These are phyloP conservation scores for Trichodelitschia bisporula DNA, from an alignment of 495 filamentous ascomycete genomes.

Conservation along the genomic window DNA sequence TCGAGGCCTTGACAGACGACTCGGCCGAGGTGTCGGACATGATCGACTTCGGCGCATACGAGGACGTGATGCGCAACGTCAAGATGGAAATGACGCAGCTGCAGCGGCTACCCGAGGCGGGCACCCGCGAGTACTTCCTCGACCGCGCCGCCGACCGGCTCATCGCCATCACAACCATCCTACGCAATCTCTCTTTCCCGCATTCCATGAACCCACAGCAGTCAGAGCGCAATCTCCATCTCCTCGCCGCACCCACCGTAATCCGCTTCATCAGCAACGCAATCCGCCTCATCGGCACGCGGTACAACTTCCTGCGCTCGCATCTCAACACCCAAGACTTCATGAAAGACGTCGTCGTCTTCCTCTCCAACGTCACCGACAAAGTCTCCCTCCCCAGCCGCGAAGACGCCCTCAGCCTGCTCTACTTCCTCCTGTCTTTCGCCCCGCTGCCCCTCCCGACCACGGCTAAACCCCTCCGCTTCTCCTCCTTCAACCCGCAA, in stretches of 20 bases:
- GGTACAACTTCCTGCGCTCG: conserved; percentile 61
- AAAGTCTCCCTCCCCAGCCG: conserved; percentile 59
- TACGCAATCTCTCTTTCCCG: conserved; percentile 77
- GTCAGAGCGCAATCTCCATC: no score
- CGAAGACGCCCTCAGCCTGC: conserved; percentile 65
- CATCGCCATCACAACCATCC: conserved; percentile 73
- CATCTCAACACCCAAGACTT: conserved; percentile 72
- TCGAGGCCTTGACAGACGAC: conserved; percentile 55
- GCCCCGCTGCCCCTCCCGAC: conserved; percentile 44
- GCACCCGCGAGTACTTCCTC: conserved; percentile 54
- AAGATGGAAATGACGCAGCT: conserved; percentile 43
- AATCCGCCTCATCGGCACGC: conserved; percentile 70
- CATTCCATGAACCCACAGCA: conserved; percentile 43
- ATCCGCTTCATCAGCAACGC: conserved; percentile 57
- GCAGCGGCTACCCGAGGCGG: conserved; percentile 45
- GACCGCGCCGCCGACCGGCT: conserved; percentile 70
- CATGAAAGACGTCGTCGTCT: conserved; percentile 83
- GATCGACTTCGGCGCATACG: conserved; percentile 58
- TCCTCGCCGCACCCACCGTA: conserved; percentile 50
- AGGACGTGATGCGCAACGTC: conserved; percentile 60
- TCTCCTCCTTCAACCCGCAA: conserved; percentile 52
- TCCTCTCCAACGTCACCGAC: conserved; percentile 68
- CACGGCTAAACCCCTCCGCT: conserved; percentile 22
- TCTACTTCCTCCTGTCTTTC: conserved; percentile 80
- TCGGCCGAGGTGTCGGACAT: conserved; percentile 63